Base-by-base conservation (phyloP, 2,329 filamentous ascomycete genomes). In the Rosellinia necatrix region DNA sequence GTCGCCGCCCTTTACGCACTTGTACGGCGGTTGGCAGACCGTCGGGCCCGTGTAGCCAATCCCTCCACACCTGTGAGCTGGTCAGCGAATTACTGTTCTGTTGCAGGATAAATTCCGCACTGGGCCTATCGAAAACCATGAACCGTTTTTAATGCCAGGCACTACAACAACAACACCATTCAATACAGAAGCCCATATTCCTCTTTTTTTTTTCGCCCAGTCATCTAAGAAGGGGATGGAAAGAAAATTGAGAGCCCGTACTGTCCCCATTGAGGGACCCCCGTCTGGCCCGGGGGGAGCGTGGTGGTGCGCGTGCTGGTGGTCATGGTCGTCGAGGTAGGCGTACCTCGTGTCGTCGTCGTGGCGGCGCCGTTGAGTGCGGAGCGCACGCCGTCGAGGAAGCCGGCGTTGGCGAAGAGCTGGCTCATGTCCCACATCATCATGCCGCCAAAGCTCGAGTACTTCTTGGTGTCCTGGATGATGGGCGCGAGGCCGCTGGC, bases 381-480 rank as follows among this genome's bases (percentile, higher is more conserved):
- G 29, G 65, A 53, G 62, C 71, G 68, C 3, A 85, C 71, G 32
- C 73, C 68, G 22, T 72, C 70, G 50, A 87, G 71, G 67, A 85
- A 86, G 1, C 82, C 84, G 2, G 62, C 29, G 70, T 88, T 87
- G n/a, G 72, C 71, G 60, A 79, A 85, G 2, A 81, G 76, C 73
- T 87, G 84, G 25, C 76, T 81, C 71, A 81, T 81, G 69, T 89
- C 86, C 86, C 85, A 89, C 73, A 88, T 77, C 86, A 89, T 88
- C 24, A 86, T 78, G 25, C 86, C 86, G 6, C 85, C 86, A 64
- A 89, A 88, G 70, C 79, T 86, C 3, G 74, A 70, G 65, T 80
- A 88, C 35, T 72, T 32, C 71, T 80, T 79, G 40, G 73, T 76
- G 64, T 82, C 87, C 29, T 75, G 53, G 59, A 89, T 78, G 27